phyloP scores from a whole-genome alignment of 495 filamentous ascomycete genomes.

The Hypoxylon lienhwacheense region DNA sequence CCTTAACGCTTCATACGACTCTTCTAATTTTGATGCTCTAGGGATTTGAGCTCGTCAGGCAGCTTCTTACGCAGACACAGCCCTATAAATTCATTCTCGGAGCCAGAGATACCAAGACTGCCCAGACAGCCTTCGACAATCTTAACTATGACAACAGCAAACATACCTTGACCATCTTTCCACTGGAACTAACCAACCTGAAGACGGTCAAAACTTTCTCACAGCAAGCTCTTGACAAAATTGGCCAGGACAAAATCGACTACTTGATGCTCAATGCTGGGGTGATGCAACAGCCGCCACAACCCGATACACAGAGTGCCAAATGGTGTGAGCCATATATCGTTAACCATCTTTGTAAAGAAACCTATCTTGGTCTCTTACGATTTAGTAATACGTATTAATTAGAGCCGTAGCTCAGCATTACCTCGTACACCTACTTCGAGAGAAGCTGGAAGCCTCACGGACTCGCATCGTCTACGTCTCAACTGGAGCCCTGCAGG shows the following conservation, averaged over 20 bases:
- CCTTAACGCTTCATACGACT: background rate
- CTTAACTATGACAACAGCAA: constrained; percentile 40
- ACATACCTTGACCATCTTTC: constrained; percentile 46
- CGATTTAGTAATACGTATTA: background rate
- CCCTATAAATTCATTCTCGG: constrained; percentile 51
- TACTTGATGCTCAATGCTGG: constrained; percentile 50
- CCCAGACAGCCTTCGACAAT: constrained; percentile 41
- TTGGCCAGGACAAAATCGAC: constrained; percentile 45
- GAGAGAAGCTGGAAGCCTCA: constrained; percentile 43
- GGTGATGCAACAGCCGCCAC: constrained; percentile 25
- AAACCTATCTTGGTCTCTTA: background rate
- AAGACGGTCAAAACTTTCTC: constrained; percentile 44
- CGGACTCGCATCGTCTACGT: constrained; percentile 47
- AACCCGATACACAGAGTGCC: constrained; percentile 36
- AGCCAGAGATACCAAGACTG: constrained; percentile 42
- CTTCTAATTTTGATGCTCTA: constrained; percentile 19
- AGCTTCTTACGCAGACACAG: constrained; percentile 44
- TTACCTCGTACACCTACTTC: constrained; percentile 47
- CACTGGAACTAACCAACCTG: constrained; percentile 46
- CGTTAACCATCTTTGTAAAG: constrained; percentile 51
- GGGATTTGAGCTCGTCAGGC: constrained; percentile 50
- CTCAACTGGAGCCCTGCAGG: constrained; percentile 44
- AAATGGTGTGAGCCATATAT: constrained; percentile 46
- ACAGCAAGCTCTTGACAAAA: constrained; percentile 36
- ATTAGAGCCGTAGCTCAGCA: constrained; percentile 43